A percentile compares a stretch with the other conserved stretches of the same genome.
Evolutionary conservation across 371 early-diverging fungal species (phyloP).

Genomic region (Mortierella sp.): DNA sequence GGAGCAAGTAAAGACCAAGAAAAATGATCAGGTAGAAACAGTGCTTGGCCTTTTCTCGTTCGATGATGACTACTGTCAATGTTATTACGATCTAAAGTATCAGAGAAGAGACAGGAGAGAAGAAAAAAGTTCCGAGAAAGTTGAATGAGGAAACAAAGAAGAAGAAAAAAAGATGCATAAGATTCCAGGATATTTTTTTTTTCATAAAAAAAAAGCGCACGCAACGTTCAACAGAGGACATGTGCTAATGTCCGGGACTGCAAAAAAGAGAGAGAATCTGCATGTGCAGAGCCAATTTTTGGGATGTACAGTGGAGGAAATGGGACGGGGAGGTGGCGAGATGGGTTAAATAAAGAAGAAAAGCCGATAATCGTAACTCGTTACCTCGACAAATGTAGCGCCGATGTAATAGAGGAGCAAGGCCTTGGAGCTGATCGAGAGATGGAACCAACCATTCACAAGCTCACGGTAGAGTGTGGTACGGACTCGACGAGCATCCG

Average conservation of each 20-base stretch:
- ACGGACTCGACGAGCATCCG: conserved; percentile 32
- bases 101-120: too few relatives aligned
- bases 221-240: too few relatives aligned
- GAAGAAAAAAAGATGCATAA: too few relatives aligned
- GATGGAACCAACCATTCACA: conserved; percentile 31
- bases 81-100: conserved; percentile 29
- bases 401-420: conserved; percentile 32
- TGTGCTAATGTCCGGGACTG: too few relatives aligned
- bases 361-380: background rate
- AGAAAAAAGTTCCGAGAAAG: background rate
- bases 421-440: conserved; percentile 38
- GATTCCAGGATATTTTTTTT: too few relatives aligned
- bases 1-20: conserved; percentile 30
- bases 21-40: conserved; percentile 32
- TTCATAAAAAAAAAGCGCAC: too few relatives aligned
- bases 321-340: background rate
- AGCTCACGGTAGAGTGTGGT: conserved; percentile 26
- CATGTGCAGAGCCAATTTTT: too few relatives aligned
- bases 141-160: background rate
- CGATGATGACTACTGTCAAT: conserved; percentile 20
- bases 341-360: background rate
- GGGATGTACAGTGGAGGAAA: background rate
- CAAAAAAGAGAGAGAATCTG: too few relatives aligned
- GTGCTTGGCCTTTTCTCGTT: conserved; percentile 14
- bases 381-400: conserved; percentile 40